Conservation (phyloP, 208 protist species). For the Crithidia thermophila region DNA sequence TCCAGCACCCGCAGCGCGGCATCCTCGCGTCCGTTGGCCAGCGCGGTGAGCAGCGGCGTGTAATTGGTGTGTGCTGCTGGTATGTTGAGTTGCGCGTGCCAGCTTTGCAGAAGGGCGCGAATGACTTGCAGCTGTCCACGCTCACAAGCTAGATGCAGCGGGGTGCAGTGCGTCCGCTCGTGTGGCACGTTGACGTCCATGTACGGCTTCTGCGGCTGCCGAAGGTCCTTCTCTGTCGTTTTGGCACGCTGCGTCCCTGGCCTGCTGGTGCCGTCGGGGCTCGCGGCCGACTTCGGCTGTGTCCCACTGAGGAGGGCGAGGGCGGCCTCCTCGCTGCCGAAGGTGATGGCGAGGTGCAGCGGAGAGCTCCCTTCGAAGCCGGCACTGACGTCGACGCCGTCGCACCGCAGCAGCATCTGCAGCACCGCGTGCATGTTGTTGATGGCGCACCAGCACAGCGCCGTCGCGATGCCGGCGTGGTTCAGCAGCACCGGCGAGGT, state of each 20-base stretch:
- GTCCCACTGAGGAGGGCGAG: constrained; percentile 51
- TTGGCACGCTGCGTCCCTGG: not conserved
- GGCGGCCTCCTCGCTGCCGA: constrained; percentile 64
- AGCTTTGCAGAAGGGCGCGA: constrained; percentile 47
- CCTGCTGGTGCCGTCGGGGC: not conserved
- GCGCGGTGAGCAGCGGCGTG: constrained; percentile 67
- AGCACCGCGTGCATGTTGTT: constrained; percentile 75
- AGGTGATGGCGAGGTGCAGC: constrained; percentile 71
- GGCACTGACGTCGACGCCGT: constrained; percentile 58
- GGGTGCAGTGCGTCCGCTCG: constrained; percentile 59
- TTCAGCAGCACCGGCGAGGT: constrained; percentile 66
- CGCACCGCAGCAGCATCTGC: constrained; percentile 45
- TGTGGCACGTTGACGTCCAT: constrained; percentile 78
- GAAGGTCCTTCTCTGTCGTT: not conserved
- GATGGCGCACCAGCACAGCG: constrained; percentile 81
- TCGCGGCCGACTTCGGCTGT: constrained; percentile 14
- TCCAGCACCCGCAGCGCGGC: constrained; percentile 72
- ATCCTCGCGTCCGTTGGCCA: constrained; percentile 58
- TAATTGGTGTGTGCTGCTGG: constrained; percentile 55
- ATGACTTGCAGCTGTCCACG: constrained; percentile 57
- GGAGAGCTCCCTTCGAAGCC: constrained; percentile 67
- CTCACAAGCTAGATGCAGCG: constrained; percentile 87
- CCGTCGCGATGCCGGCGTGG: constrained; percentile 69
- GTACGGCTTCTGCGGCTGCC: constrained; percentile 24
- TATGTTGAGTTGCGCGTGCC: constrained; percentile 63